A percentile compares a stretch with the other conserved stretches of the same genome.
These are phyloP conservation scores for Syncephalastrum contaminatum DNA, from an alignment of 371 early-diverging fungal genomes.

Conservation along the genomic window DNA sequence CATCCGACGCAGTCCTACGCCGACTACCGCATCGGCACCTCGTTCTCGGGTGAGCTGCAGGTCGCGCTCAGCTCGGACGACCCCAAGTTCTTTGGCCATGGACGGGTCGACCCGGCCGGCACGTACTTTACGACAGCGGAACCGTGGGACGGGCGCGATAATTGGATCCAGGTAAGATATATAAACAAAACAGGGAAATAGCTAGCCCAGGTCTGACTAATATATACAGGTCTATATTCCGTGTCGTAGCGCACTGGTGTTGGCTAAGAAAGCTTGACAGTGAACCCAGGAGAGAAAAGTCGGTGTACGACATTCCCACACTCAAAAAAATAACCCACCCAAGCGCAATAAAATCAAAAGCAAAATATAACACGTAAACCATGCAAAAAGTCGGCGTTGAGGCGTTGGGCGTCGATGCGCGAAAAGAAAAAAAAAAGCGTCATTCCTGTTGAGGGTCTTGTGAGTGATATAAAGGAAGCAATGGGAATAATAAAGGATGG, in stretches of 20 bases:
- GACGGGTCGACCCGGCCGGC: constrained; percentile 62
- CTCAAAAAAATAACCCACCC: too few species aligned
- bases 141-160: constrained; percentile 67
- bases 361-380: neutral
- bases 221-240: constrained; percentile 52
- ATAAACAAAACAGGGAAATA: too few species aligned
- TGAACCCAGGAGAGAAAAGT: neutral
- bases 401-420: too few species aligned
- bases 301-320: neutral
- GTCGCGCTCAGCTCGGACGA: constrained; percentile 82
- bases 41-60: constrained; percentile 67
- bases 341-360: too few species aligned
- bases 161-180: constrained; percentile 66
- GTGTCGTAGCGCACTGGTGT: constrained; percentile 67
- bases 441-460: too few species aligned
- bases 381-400: too few species aligned
- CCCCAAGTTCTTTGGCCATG: constrained; percentile 77
- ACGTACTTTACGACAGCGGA: constrained; percentile 67
- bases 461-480: too few species aligned
- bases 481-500: neutral
- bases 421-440: neutral
- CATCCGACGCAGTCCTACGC: constrained; percentile 82
- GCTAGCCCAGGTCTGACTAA: neutral
- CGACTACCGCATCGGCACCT: constrained; percentile 85
- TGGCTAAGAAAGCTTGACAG: constrained; percentile 16